These are phyloP conservation scores for Pseudognaphalium luteoalbum DNA, from an alignment of 129 eudicot species.

Conservation along the genomic window DNA sequence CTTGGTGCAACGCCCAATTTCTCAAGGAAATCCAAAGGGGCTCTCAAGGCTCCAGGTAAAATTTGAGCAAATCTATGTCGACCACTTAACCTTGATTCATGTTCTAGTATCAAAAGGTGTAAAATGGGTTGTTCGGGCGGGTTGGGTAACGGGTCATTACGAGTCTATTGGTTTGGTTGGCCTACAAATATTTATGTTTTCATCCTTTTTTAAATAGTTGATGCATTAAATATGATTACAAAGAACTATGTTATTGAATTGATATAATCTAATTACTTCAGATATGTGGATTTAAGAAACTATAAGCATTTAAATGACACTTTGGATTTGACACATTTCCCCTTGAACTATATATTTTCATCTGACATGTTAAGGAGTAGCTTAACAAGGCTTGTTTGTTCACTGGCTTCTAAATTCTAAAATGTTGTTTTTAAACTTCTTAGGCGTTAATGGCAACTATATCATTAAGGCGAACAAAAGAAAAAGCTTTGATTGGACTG, in stretches of 20 bases:
- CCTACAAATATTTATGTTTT: background rate
- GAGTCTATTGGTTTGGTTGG: background rate
- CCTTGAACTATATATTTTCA: background rate
- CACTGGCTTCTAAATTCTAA: background rate
- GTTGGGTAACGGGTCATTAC: slow-evolving; percentile 6
- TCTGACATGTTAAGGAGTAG: slow-evolving; percentile 2
- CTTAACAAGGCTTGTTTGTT: background rate
- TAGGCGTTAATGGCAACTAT: slow-evolving; percentile 80
- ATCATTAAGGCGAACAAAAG: slow-evolving; percentile 87
- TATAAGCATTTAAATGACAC: background rate
- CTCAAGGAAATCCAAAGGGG: slow-evolving; percentile 60
- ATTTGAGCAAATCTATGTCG: background rate
- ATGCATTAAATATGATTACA: background rate
- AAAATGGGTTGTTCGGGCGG: background rate
- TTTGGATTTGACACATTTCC: background rate
- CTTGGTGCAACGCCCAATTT: slow-evolving; percentile 75
- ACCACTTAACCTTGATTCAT: slow-evolving; percentile 2
- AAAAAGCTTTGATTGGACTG: slow-evolving; percentile 47
- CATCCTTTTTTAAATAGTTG: background rate
- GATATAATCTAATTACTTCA: background rate
- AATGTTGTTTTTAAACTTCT: background rate
- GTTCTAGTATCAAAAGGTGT: background rate
- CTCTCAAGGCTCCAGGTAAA: slow-evolving; percentile 82
- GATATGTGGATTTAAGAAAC: background rate
- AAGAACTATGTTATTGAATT: background rate